Conservation (phyloP, 1,284 basidiomycete genomes). For the Afroboletus lepidellus region DNA sequence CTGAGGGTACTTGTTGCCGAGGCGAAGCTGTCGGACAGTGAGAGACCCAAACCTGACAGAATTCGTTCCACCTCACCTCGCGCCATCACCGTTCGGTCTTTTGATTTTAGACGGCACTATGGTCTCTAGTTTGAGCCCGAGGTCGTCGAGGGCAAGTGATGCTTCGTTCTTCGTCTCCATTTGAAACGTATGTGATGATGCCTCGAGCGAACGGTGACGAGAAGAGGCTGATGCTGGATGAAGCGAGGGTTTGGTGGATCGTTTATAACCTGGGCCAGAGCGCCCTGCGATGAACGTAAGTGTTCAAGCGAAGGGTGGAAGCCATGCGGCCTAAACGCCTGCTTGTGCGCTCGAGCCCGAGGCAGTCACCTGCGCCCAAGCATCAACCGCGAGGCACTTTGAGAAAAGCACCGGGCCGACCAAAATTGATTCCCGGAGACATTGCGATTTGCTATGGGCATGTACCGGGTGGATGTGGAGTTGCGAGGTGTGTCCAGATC, state of each 20-base stretch:
- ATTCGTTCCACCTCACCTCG: constrained; percentile 8
- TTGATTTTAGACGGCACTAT: constrained; percentile 18
- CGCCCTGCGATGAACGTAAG: background rate
- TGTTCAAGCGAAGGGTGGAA: background rate
- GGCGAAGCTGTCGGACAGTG: background rate
- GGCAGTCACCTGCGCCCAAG: background rate
- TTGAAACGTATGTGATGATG: background rate
- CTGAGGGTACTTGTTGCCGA: constrained; percentile 19
- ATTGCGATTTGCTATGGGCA: too few relatives aligned
- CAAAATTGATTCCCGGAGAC: too few relatives aligned
- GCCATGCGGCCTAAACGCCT: background rate
- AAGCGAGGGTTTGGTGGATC: background rate
- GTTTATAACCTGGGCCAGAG: too few relatives aligned
- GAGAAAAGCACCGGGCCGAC: too few relatives aligned
- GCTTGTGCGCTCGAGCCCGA: background rate
- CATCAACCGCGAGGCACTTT: background rate
- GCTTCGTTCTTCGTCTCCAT: constrained; percentile 6
- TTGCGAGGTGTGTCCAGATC: too few relatives aligned
- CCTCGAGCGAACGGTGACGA: background rate
- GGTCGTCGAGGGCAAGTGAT: background rate
- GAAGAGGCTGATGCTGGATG: background rate
- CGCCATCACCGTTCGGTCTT: background rate
- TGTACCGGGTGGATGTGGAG: too few relatives aligned
- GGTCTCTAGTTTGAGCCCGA: constrained; percentile 11
- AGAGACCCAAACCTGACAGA: background rate